Evolutionary conservation across 1,139 yeast species (phyloP).

Genomic region (Blastobotrys capitulatus): DNA sequence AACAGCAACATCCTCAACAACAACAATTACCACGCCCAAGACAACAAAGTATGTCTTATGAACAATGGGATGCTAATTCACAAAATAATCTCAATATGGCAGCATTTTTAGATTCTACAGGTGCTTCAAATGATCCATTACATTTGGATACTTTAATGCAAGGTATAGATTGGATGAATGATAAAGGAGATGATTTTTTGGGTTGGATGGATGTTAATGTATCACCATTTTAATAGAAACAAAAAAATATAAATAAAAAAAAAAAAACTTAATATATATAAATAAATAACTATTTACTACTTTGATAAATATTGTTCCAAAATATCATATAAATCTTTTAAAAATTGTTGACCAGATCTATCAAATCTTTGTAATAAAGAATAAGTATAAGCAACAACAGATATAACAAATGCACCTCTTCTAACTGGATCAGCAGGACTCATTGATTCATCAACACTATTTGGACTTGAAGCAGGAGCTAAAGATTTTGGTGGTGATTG

Average conservation of each 20-base stretch:
- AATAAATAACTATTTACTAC: background rate
- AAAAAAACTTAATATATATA: background rate
- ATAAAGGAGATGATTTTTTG: constrained; percentile 74
- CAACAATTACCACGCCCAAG: constrained; percentile 10
- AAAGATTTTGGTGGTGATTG: constrained; percentile 16
- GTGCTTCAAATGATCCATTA: constrained; percentile 29
- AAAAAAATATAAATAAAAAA: background rate
- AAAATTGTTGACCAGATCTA: constrained; percentile 8
- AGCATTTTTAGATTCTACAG: constrained; percentile 27
- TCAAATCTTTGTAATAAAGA: constrained; percentile 14
- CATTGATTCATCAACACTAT: constrained; percentile 1
- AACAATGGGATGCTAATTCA: background rate
- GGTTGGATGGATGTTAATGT: constrained; percentile 86
- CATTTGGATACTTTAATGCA: constrained; percentile 51
- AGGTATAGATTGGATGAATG: constrained; percentile 79
- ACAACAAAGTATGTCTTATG: background rate
- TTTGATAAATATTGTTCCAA: constrained; percentile 5
- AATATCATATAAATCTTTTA: constrained; percentile 7
- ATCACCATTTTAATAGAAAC: constrained; percentile 5
- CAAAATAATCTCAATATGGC: constrained; percentile 10
- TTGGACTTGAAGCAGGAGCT: constrained; percentile 9
- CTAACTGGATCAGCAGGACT: constrained; percentile 8
- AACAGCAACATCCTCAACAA: constrained; percentile 2
- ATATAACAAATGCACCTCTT: constrained; percentile 12
- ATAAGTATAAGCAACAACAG: constrained; percentile 14